phyloP scores from a whole-genome alignment of 345 rosid species.

The Melaleuca quinquenervia region DNA sequence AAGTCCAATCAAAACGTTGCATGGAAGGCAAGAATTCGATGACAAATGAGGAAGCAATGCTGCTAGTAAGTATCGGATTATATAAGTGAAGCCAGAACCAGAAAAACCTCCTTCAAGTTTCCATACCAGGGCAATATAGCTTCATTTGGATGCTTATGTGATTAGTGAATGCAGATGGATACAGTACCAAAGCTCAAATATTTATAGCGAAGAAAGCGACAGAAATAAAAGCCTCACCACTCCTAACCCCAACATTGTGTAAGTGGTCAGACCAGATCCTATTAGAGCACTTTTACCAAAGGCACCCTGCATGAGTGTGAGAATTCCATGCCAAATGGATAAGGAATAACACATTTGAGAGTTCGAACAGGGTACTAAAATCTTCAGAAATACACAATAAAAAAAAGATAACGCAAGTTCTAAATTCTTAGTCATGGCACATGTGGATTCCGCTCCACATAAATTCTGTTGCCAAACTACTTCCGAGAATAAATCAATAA shows the following conservation, averaged over 20 bases:
- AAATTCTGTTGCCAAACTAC: background rate
- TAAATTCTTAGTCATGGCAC: background rate
- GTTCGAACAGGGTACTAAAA: background rate
- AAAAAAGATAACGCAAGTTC: background rate
- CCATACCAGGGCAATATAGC: background rate
- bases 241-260: constrained; percentile 78
- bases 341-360: background rate
- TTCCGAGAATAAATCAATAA: background rate
- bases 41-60: background rate
- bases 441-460: background rate
- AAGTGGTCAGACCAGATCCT: constrained; percentile 72
- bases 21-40: background rate
- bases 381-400: background rate
- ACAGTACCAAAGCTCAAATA: background rate
- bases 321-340: background rate
- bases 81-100: background rate
- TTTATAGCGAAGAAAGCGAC: background rate
- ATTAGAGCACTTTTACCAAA: constrained; percentile 64
- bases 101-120: background rate
- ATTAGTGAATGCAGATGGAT: background rate
- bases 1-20: background rate
- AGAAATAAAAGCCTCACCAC: constrained; percentile 38
- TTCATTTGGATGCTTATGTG: background rate
- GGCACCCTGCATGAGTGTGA: constrained; percentile 44
- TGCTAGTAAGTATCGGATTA: background rate